These are phyloP conservation scores for Beauveria caledonica DNA, from an alignment of 2,329 filamentous ascomycete species.

Conservation along the genomic window DNA sequence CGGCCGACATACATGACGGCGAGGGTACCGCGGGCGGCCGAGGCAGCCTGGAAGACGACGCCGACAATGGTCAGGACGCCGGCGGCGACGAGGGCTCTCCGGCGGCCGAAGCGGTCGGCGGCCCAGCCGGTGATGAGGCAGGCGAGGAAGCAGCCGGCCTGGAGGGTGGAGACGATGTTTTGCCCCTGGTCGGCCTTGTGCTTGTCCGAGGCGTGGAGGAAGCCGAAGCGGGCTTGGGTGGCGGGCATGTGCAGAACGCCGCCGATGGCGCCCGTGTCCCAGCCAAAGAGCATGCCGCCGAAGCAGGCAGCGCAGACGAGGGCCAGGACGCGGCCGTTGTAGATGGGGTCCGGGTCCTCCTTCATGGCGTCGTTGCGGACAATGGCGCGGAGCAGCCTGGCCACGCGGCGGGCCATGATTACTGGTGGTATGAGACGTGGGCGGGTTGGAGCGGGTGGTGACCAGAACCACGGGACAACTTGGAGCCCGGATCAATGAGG, in stretches of 20 bases:
- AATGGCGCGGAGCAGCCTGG: slow-evolving; percentile 42
- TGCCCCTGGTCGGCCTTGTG: slow-evolving; percentile 47
- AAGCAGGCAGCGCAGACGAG: slow-evolving; percentile 59
- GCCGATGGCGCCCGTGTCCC: slow-evolving; percentile 57
- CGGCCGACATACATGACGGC: slow-evolving; percentile 59
- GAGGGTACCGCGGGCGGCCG: slow-evolving; percentile 44
- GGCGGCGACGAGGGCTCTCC: slow-evolving; percentile 44
- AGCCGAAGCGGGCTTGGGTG: slow-evolving; percentile 41
- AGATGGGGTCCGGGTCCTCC: slow-evolving; percentile 57
- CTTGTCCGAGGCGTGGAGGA: slow-evolving; percentile 19
- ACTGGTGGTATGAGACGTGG: too few species aligned
- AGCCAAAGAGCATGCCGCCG: slow-evolving; percentile 48
- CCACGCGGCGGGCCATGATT: slow-evolving; percentile 31
- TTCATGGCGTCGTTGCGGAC: slow-evolving; percentile 66
- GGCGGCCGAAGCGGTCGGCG: slow-evolving; percentile 48
- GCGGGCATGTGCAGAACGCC: slow-evolving; percentile 54
- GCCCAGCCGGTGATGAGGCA: slow-evolving; percentile 48
- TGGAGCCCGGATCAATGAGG: background rate
- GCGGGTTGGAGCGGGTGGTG: background rate
- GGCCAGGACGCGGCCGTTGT: slow-evolving; percentile 60
- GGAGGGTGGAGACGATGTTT: slow-evolving; percentile 63
- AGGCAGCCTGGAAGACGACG: slow-evolving; percentile 54
- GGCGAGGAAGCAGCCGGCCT: slow-evolving; percentile 60
- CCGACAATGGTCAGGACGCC: slow-evolving; percentile 52
- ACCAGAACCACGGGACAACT: too few species aligned